phyloP scores from a whole-genome alignment of 768 basidiomycete species.

The Lactarius psammicola region DNA sequence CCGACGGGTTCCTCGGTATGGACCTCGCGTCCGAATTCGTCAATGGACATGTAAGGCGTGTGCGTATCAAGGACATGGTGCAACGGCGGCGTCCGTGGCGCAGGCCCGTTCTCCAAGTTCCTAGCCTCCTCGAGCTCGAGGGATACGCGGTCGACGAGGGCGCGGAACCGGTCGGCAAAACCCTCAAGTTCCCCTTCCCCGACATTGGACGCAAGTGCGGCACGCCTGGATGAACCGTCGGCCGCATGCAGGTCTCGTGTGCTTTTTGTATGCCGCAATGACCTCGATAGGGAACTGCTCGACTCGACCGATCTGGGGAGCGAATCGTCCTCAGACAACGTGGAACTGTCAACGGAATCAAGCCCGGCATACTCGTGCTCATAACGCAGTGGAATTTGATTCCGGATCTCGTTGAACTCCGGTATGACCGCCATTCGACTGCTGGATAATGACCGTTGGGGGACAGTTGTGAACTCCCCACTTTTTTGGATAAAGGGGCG shows the following conservation, averaged over 20 bases:
- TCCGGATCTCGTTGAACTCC: constrained; percentile 12
- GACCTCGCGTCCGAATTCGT: constrained; percentile 40
- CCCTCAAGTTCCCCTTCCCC: constrained; percentile 41
- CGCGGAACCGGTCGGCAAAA: constrained; percentile 52
- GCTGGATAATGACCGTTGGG: constrained; percentile 21
- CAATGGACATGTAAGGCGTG: constrained; percentile 40
- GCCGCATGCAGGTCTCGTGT: constrained; percentile 2
- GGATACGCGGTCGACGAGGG: constrained; percentile 49
- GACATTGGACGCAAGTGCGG: background rate
- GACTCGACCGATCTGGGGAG: constrained; percentile 14
- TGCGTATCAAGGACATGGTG: constrained; percentile 28
- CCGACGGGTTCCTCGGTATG: constrained; percentile 51
- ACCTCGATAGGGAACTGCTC: background rate
- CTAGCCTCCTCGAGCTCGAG: constrained; percentile 54
- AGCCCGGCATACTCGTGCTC: constrained; percentile 9
- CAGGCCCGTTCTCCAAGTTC: constrained; percentile 33
- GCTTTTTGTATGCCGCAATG: constrained; percentile 15
- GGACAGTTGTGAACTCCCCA: background rate
- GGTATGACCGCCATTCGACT: constrained; percentile 22
- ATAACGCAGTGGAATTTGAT: background rate
- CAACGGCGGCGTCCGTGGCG: constrained; percentile 10
- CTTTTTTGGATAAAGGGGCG: constrained; percentile 6
- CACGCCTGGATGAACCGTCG: constrained; percentile 2
- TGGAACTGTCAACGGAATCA: constrained; percentile 12
- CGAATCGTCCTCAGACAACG: constrained; percentile 22